These are phyloP conservation scores for Paragyromitra xinjiangensis DNA, from an alignment of 495 filamentous ascomycete genomes.

Conservation along the genomic window DNA sequence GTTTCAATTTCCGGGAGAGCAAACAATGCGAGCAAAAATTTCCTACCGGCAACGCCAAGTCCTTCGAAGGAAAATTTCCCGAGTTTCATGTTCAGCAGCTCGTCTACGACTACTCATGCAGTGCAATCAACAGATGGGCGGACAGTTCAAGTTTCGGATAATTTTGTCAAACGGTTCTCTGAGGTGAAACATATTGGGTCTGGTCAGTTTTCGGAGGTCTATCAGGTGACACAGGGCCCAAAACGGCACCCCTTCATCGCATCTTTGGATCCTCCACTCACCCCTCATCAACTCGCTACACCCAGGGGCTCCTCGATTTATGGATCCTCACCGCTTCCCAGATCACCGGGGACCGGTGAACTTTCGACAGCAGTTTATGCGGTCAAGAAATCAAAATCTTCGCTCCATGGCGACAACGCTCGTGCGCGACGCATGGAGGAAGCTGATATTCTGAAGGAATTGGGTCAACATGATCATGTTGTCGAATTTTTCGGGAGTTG, in stretches of 20 bases:
- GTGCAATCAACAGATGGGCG: constrained; percentile 47
- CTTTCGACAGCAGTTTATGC: constrained; percentile 74
- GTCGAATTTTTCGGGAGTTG: constrained; percentile 82
- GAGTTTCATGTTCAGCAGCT: constrained; percentile 20
- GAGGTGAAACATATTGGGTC: constrained; percentile 79
- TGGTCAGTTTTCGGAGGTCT: constrained; percentile 93
- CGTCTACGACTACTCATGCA: constrained; percentile 36
- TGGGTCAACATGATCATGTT: constrained; percentile 81
- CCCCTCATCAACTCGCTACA: constrained; percentile 55
- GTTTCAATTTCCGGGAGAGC: constrained; percentile 74
- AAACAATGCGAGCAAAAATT: constrained; percentile 57
- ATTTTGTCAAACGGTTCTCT: constrained; percentile 68
- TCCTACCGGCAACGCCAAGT: constrained; percentile 44
- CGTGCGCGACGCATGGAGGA: constrained; percentile 81
- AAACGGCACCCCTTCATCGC: constrained; percentile 44
- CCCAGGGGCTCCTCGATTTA: constrained; percentile 62
- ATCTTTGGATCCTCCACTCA: constrained; percentile 44
- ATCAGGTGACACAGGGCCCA: constrained; percentile 69
- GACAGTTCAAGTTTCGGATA: constrained; percentile 50
- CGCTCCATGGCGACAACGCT: constrained; percentile 75
- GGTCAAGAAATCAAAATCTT: constrained; percentile 90
- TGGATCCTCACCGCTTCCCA: constrained; percentile 48
- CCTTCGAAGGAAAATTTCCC: constrained; percentile 37
- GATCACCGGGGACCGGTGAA: constrained; percentile 55
- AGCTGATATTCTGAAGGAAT: constrained; percentile 74